phyloP scores from a whole-genome alignment of 192 early-diverging fungal genomes.

The Ambispora gerdemannii region DNA sequence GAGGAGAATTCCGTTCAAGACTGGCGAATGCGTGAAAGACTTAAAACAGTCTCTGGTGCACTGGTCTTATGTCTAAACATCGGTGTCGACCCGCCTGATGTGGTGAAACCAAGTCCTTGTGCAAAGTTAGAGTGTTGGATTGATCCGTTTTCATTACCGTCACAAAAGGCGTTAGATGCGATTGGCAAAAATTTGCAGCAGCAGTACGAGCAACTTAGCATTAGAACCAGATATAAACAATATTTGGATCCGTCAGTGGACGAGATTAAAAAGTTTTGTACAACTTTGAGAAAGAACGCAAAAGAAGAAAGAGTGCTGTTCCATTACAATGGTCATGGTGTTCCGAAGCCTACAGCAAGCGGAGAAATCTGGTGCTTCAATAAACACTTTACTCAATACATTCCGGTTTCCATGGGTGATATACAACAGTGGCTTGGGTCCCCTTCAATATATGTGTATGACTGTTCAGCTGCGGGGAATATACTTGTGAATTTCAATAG shows the following conservation, averaged over 20 bases:
- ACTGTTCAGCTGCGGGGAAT: constrained; percentile 90
- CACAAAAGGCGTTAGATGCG: constrained; percentile 76
- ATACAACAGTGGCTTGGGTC: constrained; percentile 94
- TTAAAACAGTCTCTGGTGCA: constrained; percentile 83
- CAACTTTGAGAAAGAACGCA: constrained; percentile 73
- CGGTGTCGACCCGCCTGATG: constrained; percentile 92
- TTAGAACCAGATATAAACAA: constrained; percentile 75
- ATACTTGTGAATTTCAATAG: constrained; percentile 86
- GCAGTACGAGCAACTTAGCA: constrained; percentile 91
- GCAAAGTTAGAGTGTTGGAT: constrained; percentile 95
- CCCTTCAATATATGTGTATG: constrained; percentile 95
- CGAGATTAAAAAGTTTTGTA: constrained; percentile 87
- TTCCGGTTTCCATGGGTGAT: constrained; percentile 88
- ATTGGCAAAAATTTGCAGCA: constrained; percentile 89
- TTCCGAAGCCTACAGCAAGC: constrained; percentile 87
- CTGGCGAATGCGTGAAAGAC: constrained; percentile 56
- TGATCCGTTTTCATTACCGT: constrained; percentile 77
- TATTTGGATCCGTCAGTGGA: constrained; percentile 91
- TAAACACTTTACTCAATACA: constrained; percentile 96
- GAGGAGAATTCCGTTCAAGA: constrained; percentile 45
- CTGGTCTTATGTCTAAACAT: constrained; percentile 93
- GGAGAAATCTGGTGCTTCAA: constrained; percentile 99
- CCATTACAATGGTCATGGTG: constrained; percentile 98
- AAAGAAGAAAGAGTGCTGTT: constrained; percentile 95
- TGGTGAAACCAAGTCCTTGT: constrained; percentile 81